Evolutionary conservation across 192 early-diverging fungal species (phyloP).

Genomic region (Dissophora globulifera): DNA sequence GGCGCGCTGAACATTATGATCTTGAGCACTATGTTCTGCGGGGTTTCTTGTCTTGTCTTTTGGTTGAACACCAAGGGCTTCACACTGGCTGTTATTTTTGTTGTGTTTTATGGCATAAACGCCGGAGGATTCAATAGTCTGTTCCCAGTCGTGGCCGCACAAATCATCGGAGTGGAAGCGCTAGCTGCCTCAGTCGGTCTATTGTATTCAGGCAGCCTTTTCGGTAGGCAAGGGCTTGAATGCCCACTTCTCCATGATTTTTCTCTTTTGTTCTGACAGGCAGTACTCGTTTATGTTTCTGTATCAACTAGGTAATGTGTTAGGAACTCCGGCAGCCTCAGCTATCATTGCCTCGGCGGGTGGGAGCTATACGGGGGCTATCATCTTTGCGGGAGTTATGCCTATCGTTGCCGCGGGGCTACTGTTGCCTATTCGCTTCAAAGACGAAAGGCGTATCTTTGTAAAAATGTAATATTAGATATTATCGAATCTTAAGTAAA

Average conservation of each 20-base stretch:
- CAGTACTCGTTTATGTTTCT: too few species aligned
- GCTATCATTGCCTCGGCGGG: conserved; percentile 15
- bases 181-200: conserved; percentile 55
- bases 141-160: conserved; percentile 57
- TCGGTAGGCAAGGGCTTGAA: not conserved
- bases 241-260: too few species aligned
- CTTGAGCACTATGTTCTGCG: conserved; percentile 52
- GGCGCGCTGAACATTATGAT: conserved; percentile 56
- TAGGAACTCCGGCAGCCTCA: conserved; percentile 48
- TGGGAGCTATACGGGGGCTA: conserved; percentile 22
- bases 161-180: conserved; percentile 62
- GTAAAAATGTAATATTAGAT: too few species aligned
- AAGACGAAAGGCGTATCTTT: too few species aligned
- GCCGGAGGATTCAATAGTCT: conserved; percentile 61
- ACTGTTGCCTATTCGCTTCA: conserved; percentile 30
- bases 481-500: too few species aligned
- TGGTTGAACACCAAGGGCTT: too few species aligned
- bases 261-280: too few species aligned
- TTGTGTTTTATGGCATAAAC: too few species aligned
- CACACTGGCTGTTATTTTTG: too few species aligned
- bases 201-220: conserved; percentile 48
- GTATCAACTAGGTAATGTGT: conserved; percentile 27
- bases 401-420: conserved; percentile 25
- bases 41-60: conserved; percentile 54
- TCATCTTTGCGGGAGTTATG: conserved; percentile 23